These are phyloP conservation scores for Rehmannia glutinosa DNA, from an alignment of 257 asterid species.

Conservation along the genomic window DNA sequence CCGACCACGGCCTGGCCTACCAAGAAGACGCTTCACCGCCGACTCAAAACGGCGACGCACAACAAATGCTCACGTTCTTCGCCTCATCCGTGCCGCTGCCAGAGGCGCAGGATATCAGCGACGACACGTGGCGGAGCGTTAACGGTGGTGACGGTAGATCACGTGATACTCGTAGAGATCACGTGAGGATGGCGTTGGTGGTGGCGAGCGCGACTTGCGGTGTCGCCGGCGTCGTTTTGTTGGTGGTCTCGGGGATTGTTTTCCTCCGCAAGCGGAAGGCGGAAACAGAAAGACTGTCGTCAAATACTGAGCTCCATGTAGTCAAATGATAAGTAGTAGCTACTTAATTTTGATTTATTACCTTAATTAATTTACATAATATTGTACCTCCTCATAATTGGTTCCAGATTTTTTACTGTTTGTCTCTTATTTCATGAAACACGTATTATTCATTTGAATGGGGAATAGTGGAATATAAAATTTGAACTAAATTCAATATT, in stretches of 20 bases:
- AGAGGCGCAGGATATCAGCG: conserved; percentile 38
- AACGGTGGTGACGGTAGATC: no score
- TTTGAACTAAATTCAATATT: no score
- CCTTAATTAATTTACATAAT: neutral
- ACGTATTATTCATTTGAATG: no score
- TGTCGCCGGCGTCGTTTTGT: conserved; percentile 41
- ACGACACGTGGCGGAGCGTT: conserved; percentile 43
- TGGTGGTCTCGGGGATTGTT: conserved; percentile 38
- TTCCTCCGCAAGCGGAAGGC: conserved; percentile 26
- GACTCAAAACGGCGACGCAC: neutral
- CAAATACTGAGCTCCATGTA: conserved; percentile 8
- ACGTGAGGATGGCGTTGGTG: conserved; percentile 34
- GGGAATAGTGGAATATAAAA: no score
- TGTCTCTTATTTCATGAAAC: no score
- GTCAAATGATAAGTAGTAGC: conserved; percentile 12
- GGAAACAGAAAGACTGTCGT: conserved; percentile 1
- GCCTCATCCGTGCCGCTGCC: conserved; percentile 37
- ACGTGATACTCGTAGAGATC: conserved; percentile 29
- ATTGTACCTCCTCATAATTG: no score
- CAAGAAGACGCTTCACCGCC: conserved; percentile 19
- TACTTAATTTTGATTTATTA: neutral
- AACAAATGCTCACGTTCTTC: no score
- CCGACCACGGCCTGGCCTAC: conserved; percentile 34
- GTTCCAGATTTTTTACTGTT: no score
- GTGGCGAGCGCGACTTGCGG: conserved; percentile 52